phyloP scores from a whole-genome alignment of 352 stramenopile genomes.

The Pythium rhizo-oryzae region DNA sequence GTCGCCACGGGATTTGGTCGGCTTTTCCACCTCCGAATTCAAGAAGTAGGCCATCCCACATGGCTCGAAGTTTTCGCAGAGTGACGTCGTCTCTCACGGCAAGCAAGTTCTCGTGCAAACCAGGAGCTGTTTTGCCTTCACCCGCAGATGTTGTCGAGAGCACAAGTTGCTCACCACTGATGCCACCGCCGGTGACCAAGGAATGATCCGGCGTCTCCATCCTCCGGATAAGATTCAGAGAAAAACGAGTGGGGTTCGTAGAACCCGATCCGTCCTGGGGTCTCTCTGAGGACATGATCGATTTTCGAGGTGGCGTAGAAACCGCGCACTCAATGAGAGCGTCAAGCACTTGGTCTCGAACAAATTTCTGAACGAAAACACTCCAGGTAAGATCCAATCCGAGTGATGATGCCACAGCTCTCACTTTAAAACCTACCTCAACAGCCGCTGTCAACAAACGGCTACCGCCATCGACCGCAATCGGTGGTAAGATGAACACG shows the following conservation, averaged over 20 bases:
- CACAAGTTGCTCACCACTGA: not conserved
- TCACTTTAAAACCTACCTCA: not conserved
- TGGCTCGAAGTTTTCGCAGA: slow-evolving; percentile 1
- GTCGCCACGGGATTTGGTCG: not conserved
- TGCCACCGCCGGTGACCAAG: not conserved
- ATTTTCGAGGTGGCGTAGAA: not conserved
- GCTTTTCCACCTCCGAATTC: slow-evolving; percentile 4
- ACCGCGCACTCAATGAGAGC: not conserved
- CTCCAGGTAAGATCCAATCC: too few species aligned
- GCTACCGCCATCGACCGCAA: not conserved
- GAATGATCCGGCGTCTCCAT: not conserved
- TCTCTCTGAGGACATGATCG: not conserved
- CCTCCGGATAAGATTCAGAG: not conserved
- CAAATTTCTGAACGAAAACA: not conserved
- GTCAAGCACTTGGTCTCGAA: not conserved
- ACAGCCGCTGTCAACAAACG: not conserved
- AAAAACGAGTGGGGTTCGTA: not conserved
- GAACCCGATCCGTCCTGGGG: not conserved
- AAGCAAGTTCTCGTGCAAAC: not conserved
- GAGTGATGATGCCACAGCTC: too few species aligned
- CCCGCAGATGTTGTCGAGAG: not conserved
- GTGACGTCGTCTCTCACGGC: not conserved
- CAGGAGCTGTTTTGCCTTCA: too few species aligned
- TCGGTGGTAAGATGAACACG: slow-evolving; percentile 18
- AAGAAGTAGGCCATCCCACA: slow-evolving; percentile 19